Evolutionary conservation across 2,329 filamentous ascomycete species (phyloP), one percentile per base, ranked within the genome.

Genomic region (Aspergillus sojae): DNA sequence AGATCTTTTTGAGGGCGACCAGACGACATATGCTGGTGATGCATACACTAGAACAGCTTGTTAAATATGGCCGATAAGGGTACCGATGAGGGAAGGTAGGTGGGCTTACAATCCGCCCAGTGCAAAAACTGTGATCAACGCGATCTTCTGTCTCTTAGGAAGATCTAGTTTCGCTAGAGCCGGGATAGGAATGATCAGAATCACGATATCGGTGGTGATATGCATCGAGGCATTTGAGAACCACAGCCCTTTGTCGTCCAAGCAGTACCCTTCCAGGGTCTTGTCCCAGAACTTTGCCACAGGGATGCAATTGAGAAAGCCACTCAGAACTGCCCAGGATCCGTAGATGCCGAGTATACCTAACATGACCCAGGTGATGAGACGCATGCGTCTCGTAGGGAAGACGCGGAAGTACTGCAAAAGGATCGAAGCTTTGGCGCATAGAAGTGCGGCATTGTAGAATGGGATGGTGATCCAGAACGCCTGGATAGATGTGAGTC

Each of bases 331-430:
- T 2, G 72, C 71, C 76, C 75, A 78, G 0, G 72, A 72, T 1
- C 76, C 76, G 55, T 76, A 78, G 6, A 70, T 69, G 46, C 26
- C 79, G 71, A 78, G 61, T 61, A 76, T 53, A 0, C 67, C 61
- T 28, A 83, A 72, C 67, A 83, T 74, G 12, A 70, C 53, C 69
- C 74, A 80, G 65, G 77, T 80, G 30, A 75, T 64, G 23, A 75
- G 60, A 5, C 79, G 75, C 67, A 77, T 77, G 39, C 65, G 66
- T 7, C 65, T 73, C 3, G 72, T 74, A 39, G 70, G 74, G 68
- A 84, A 82, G 55, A 84, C 76, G 43, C 80, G 80, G 26, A 81
- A 77, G 66, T 84, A 83, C 66, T 83, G 81, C 60, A 82, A 72
- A n/a, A 84, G 70, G 58, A 84, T 82, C 0, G 81, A 83, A 28